Conservation (phyloP, 106 monocot species). For the Apostasia ramifera region DNA sequence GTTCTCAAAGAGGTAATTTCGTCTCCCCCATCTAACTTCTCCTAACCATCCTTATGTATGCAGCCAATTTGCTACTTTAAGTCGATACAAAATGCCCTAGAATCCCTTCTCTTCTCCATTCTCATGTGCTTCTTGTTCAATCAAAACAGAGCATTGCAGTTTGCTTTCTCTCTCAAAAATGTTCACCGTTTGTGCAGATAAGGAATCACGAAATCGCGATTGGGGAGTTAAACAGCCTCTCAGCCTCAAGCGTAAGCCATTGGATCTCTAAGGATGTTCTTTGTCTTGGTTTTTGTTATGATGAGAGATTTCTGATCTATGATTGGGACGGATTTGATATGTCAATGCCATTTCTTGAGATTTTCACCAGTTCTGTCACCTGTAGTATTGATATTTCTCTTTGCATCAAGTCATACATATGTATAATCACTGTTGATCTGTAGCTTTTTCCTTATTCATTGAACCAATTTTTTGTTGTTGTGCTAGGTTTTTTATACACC, state of each 20-base stretch:
- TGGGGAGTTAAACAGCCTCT: slow-evolving; percentile 1
- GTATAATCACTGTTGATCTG: no score
- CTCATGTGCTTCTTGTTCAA: not conserved
- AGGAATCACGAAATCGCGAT: slow-evolving; percentile 12
- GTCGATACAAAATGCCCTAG: no score
- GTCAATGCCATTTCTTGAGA: no score
- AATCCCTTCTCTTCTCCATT: not conserved
- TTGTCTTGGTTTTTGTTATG: no score
- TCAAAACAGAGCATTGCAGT: not conserved
- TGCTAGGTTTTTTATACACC: no score
- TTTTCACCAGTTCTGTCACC: no score
- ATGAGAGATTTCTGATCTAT: no score
- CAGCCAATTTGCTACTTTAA: not conserved
- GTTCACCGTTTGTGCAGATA: not conserved
- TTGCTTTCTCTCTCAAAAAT: not conserved
- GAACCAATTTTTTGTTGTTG: no score
- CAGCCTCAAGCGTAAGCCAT: not conserved
- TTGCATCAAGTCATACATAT: no score
- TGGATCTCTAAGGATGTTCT: not conserved
- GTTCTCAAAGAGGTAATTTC: slow-evolving; percentile 4
- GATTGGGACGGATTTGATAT: no score
- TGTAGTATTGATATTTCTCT: no score
- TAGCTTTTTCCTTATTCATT: no score
- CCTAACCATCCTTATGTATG: not conserved
- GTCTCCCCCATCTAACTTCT: not conserved